A percentile compares a stretch with the other conserved stretches of the same genome.
Evolutionary conservation across 106 monocot species (phyloP).

Genomic region (Agapanthus africanus): DNA sequence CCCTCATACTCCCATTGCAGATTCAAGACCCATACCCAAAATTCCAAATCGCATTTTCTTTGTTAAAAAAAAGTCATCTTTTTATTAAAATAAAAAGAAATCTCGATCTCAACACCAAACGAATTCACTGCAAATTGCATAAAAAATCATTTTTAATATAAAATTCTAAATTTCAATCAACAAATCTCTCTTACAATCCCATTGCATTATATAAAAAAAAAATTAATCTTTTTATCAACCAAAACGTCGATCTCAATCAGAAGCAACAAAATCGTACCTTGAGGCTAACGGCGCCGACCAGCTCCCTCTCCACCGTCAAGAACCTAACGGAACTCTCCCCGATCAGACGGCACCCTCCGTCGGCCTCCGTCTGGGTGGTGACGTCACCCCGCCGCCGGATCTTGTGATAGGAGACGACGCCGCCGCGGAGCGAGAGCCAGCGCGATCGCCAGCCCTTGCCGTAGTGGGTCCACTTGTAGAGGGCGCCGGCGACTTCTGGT

Average conservation of each 20-base stretch:
- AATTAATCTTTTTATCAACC: too few species aligned
- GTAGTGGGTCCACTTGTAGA: slow-evolving; percentile 72
- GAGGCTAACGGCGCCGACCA: slow-evolving; percentile 29
- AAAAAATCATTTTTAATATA: too few species aligned
- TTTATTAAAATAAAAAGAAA: too few species aligned
- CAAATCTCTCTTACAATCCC: too few species aligned
- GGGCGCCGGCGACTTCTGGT: slow-evolving; percentile 26
- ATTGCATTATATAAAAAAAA: neutral
- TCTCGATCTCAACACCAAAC: too few species aligned
- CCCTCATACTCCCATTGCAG: too few species aligned
- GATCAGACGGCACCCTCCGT: slow-evolving; percentile 26
- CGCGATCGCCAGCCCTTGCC: slow-evolving; percentile 58
- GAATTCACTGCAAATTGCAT: too few species aligned
- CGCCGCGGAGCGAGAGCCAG: slow-evolving; percentile 42
- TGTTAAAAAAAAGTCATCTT: too few species aligned
- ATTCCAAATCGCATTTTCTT: too few species aligned
- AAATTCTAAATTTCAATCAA: too few species aligned
- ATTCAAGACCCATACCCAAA: too few species aligned
- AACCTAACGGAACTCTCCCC: slow-evolving; percentile 20
- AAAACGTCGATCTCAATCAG: too few species aligned
- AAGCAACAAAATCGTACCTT: slow-evolving; percentile 29
- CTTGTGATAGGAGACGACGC: slow-evolving; percentile 55
- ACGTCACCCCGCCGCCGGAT: slow-evolving; percentile 17
- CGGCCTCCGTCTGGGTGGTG: slow-evolving; percentile 2
- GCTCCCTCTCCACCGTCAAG: slow-evolving; percentile 6